Evolutionary conservation across 805 yeast species (phyloP), one percentile per base, ranked within the genome.

Genomic region (Ogataea kodamae): DNA sequence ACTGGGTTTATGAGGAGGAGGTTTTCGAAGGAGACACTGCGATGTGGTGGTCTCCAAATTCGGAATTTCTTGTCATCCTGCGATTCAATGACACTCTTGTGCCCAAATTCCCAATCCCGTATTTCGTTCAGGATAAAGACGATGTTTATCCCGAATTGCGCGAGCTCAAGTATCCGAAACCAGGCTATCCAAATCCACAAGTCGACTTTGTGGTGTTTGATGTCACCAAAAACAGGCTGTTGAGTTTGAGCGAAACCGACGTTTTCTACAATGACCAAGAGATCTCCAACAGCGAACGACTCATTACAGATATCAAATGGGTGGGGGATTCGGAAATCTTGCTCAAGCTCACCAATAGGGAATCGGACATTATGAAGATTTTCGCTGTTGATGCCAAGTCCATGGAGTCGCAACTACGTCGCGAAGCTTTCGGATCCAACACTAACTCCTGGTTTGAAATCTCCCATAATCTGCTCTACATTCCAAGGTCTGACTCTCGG

Each of bases 1-100:
- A 87, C 53, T 87, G 96, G 96, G 94, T 86, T 6, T 87, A 87
- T 48, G 96, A 88, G 52, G 96, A 87, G 47, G 96, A 87, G 57
- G 92, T 87, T 1, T 70, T 83, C 33, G 76, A 74, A 21, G 70
- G 74, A 15, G 87, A 80, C 47, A 60, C 69, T 14, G 85, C 89
- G 1, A 46, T 86, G 29, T 87, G 95, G 95, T 88, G 96, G 96
- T 81, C 95, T 5, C 85, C 85, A 6, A 58, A 66, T 25, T 88
- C 90, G 9, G 62, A 70, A n/a, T 70, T 66, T 47, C 53, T 88
- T 26, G 71, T 87, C 0, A 81, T 74, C 42, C 57, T 83, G 46
- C 69, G 77, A 37, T 74, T 83, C 22, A 79, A 87, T 55, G 95
- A 88, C 48, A 72, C 90, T 1, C 52, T 58, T 5, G 95, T 87